A percentile compares a stretch with the other conserved stretches of the same genome.
Conservation (phyloP, 352 stramenopile species). For the Elongisporangium senticosum region DNA sequence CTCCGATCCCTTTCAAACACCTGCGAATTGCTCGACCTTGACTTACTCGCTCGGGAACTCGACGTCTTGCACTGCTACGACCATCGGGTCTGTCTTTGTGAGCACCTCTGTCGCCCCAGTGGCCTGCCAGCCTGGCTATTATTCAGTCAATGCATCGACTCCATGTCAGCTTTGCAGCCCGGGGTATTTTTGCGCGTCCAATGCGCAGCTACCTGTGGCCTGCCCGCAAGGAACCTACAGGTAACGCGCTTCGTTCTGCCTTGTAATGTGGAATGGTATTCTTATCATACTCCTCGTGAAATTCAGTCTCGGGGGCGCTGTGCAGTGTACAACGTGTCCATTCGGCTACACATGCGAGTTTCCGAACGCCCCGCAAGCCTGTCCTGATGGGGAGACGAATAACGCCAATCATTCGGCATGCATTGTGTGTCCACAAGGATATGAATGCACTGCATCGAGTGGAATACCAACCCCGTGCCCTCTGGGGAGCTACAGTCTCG, state of each 20-base stretch:
- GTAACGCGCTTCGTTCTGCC: constrained; percentile 2
- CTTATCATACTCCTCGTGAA: constrained; percentile 2
- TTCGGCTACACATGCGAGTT: constrained; percentile 36
- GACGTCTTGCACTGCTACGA: constrained; percentile 36
- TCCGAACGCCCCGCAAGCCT: constrained; percentile 21
- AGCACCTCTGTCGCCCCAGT: constrained; percentile 13
- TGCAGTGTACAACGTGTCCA: constrained; percentile 34
- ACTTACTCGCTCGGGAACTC: constrained; percentile 40
- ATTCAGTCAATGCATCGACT: constrained; percentile 15
- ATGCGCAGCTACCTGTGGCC: constrained; percentile 14
- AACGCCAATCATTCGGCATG: constrained; percentile 40
- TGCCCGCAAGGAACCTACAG: constrained; percentile 38
- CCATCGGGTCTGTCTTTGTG: constrained; percentile 39
- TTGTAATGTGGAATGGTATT: not conserved
- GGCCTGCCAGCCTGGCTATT: constrained; percentile 21
- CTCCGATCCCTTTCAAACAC: constrained; percentile 10
- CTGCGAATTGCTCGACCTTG: constrained; percentile 18
- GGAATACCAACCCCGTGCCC: constrained; percentile 13
- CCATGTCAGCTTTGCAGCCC: constrained; percentile 22
- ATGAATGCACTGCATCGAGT: constrained; percentile 27
- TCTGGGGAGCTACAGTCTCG: constrained; percentile 32
- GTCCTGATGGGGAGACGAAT: constrained; percentile 31
- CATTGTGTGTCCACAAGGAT: constrained; percentile 36
- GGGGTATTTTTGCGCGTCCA: constrained; percentile 33
- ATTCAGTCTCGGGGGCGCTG: constrained; percentile 21